These are phyloP conservation scores for Blastomyces gilchristii DNA, from an alignment of 2,329 filamentous ascomycete genomes.

Conservation along the genomic window DNA sequence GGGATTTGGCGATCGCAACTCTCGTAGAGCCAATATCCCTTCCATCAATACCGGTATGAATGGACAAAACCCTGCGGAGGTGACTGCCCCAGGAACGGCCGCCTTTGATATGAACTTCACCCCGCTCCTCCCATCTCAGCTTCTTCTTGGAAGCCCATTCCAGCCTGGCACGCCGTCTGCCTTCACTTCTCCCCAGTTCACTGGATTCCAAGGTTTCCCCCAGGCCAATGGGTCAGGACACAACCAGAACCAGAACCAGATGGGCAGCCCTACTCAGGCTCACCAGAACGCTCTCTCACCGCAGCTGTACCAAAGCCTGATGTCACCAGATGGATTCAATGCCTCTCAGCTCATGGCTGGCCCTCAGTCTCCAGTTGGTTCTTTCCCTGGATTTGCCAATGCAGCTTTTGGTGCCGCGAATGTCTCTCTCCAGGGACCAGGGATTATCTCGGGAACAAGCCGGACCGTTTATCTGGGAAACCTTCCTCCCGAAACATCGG, in stretches of 20 bases:
- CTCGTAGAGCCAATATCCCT: constrained; percentile 72
- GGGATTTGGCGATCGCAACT: constrained; percentile 78
- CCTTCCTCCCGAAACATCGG: constrained; percentile 93
- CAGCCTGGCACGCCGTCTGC: constrained; percentile 86
- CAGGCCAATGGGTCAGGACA: constrained; percentile 45
- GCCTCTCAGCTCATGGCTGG: constrained; percentile 68
- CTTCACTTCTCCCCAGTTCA: constrained; percentile 86
- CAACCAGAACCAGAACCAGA: constrained; percentile 49
- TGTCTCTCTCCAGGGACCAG: constrained; percentile 67
- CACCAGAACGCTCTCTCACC: constrained; percentile 59
- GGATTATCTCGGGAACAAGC: constrained; percentile 79
- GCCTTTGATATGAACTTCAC: constrained; percentile 98
- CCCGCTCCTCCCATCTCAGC: constrained; percentile 82
- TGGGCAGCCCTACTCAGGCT: constrained; percentile 65
- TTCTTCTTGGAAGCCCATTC: constrained; percentile 91
- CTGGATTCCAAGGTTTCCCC: constrained; percentile 69
- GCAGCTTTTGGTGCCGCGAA: constrained; percentile 52
- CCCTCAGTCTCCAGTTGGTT: constrained; percentile 75
- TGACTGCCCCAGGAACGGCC: constrained; percentile 69
- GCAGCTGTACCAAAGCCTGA: constrained; percentile 70
- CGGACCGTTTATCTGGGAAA: constrained; percentile 96
- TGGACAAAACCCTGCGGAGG: constrained; percentile 54
- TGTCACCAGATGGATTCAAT: constrained; percentile 75
- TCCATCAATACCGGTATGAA: constrained; percentile 75
- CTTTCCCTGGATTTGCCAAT: constrained; percentile 56